A percentile compares a stretch with the other conserved stretches of the same genome.
Conservation (phyloP, 1,139 yeast genomes). For the Sugiyamaella xylanicola region DNA sequence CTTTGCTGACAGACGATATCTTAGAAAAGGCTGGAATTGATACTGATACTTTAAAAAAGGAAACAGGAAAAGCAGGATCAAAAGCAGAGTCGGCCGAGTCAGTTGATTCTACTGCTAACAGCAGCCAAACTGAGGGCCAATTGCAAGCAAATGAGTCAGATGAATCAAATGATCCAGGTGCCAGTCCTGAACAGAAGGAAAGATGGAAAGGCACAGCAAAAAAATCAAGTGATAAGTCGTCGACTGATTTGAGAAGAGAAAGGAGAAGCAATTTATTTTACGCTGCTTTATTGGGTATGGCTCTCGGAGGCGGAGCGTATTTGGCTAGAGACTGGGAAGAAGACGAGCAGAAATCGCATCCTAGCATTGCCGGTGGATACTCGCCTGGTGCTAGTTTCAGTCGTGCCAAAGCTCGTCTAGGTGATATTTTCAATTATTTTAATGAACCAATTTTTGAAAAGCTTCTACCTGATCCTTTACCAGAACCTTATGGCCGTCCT, state of each 20-base stretch:
- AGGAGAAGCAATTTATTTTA: conserved; percentile 39
- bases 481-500: conserved; percentile 92
- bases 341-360: conserved; percentile 56
- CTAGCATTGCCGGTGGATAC: conserved; percentile 66
- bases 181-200: conserved; percentile 35
- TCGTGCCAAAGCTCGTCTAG: conserved; percentile 70
- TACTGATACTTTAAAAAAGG: conserved; percentile 41
- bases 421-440: conserved; percentile 78
- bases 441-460: conserved; percentile 94
- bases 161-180: conserved; percentile 20
- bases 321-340: conserved; percentile 87
- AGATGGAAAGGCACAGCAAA: conserved; percentile 45
- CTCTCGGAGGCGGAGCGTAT: conserved; percentile 68
- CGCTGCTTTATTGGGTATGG: conserved; percentile 56
- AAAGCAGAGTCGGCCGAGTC: conserved; percentile 29
- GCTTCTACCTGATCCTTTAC: conserved; percentile 87
- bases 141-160: conserved; percentile 9
- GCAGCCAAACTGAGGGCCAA: conserved; percentile 26
- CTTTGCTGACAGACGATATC: conserved; percentile 78
- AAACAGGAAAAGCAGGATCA: conserved; percentile 25
- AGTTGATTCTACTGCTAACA: conserved; percentile 30
- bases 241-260: conserved; percentile 64
- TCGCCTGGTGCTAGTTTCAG: conserved; percentile 52
- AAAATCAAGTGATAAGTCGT: conserved; percentile 55
- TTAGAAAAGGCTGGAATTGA: conserved; percentile 84